Base-by-base conservation (phyloP, 441 rosid genomes). In the Erodium texanum region DNA sequence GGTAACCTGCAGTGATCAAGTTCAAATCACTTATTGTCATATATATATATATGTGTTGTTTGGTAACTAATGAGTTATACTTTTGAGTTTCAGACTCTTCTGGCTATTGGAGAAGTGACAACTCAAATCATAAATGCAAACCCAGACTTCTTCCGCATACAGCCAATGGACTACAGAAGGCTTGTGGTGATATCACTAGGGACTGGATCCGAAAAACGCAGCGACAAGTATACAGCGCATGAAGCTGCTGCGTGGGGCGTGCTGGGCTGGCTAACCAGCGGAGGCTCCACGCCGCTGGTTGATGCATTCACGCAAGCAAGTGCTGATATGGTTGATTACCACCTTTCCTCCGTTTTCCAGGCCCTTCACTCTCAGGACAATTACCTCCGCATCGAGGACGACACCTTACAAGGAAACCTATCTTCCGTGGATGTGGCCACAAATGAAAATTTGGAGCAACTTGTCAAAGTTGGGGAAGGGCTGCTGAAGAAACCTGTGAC, bases 171-270 rank as follows among this genome's bases (percentile, higher is more conserved):
- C 66, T 77, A 79, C 10, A 24, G 64, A 5, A 56, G 84, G 29
- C 76, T 72, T 62, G 36, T 84, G 14, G 83, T 84, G 3, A 67
- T 84, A 48, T 84, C 86, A 0, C 7, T 82, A 10, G 84, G 88
- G 32, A 82, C 83, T 0, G 84, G 86, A 0, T 32, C 86, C 0
- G n/a, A 70, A 4, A 74, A 78, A 32, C 4, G 62, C 0, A 78
- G 75, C 45, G 73, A 67, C 66, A 82, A 78, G 64, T 82, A 68
- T 64, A 11, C 7, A 3, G 64, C 64, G 4, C 15, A 10, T 5
- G 3, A 22, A 22, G 64, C 64, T 9, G 27, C 32, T 0, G 10
- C 4, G 2, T 61, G 64, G 64, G 64, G 64, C 4, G 29, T 61
- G 34, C 22, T 61, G n/a, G 34, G 34, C 0, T 61, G 64, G 64